Evolutionary conservation across 2,329 filamentous ascomycete genomes (phyloP).

Genomic region (Beauveria scarabaeidicola): DNA sequence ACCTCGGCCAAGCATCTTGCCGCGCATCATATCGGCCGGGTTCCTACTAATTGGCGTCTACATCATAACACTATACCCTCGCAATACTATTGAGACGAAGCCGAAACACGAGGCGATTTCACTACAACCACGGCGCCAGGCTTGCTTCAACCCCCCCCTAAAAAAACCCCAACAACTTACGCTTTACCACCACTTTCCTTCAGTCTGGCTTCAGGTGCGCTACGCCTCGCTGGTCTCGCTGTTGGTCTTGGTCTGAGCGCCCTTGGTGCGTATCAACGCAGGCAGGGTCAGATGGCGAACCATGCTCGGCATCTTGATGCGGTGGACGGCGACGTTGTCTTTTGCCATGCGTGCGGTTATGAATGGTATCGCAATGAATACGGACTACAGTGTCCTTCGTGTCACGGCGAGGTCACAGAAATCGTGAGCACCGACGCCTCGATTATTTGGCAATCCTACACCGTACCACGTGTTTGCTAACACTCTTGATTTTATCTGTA

Average conservation of each 20-base stretch:
- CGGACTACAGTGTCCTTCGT: constrained; percentile 66
- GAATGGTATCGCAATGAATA: constrained; percentile 73
- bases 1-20: neutral
- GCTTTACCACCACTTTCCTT: constrained; percentile 6
- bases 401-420: constrained; percentile 70
- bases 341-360: constrained; percentile 70
- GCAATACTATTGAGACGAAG: neutral
- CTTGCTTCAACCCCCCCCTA: neutral
- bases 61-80: neutral
- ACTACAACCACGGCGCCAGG: neutral
- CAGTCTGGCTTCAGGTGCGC: constrained; percentile 48
- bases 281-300: constrained; percentile 32
- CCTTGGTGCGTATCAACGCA: constrained; percentile 44
- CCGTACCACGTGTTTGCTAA: neutral
- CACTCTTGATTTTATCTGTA: constrained; percentile 19
- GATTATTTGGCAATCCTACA: neutral
- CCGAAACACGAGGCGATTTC: neutral
- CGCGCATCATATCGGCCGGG: neutral
- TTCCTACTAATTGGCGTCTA: no score
- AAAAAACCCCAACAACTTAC: neutral
- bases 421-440: constrained; percentile 52
- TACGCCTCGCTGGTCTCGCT: constrained; percentile 46
- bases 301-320: constrained; percentile 39
- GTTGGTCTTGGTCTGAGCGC: constrained; percentile 51
- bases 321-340: constrained; percentile 61